Percentiles rank a stretch among this genome's conserved stretches.
Conservation (phyloP, 495 filamentous ascomycete species). For the Neurospora sp. region DNA sequence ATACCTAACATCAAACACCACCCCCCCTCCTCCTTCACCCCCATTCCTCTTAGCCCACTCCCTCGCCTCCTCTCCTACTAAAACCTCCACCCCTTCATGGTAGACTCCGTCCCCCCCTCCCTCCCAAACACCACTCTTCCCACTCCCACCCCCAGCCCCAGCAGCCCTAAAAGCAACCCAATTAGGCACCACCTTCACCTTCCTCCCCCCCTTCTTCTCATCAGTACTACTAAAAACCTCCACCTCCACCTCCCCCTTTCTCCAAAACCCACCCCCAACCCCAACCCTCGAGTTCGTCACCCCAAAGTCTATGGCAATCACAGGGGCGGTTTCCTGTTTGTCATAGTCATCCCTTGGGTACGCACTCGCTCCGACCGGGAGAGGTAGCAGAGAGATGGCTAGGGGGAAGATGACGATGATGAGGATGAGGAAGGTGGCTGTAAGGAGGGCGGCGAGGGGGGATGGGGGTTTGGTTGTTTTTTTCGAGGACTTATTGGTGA, state of each 20-base stretch:
- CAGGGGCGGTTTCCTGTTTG: conserved; percentile 20
- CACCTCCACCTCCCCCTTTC: conserved; percentile 81
- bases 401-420: not conserved
- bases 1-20: not conserved
- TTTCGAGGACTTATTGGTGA: not conserved
- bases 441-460: not conserved
- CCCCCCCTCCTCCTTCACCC: not conserved
- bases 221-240: conserved; percentile 57
- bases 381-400: not conserved
- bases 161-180: conserved; percentile 87
- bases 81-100: not conserved
- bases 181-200: conserved; percentile 44
- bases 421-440: not conserved
- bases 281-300: conserved; percentile 97
- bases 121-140: not conserved
- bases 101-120: not conserved
- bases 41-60: not conserved
- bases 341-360: not conserved
- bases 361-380: not conserved
- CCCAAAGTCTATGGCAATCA: conserved; percentile 96
- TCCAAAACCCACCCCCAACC: conserved; percentile 57
- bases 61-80: not conserved
- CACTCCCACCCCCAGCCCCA: too few relatives aligned
- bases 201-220: too few relatives aligned
- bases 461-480: not conserved